Evolutionary conservation across 2,329 filamentous ascomycete genomes (phyloP).

Genomic region (Aureobasidium musti): DNA sequence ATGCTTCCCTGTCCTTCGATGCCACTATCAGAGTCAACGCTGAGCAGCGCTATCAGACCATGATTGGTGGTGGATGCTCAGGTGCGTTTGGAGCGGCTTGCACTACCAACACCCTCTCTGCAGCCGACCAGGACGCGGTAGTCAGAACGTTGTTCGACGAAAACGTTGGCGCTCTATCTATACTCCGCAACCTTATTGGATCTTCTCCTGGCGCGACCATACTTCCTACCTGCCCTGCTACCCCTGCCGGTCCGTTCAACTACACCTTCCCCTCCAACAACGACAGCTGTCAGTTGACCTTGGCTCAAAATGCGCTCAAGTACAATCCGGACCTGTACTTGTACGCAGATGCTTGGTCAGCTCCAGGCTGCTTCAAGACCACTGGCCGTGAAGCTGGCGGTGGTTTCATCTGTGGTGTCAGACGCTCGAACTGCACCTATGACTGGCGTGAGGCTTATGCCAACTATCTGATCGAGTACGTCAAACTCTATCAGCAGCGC

Average conservation of each 20-base stretch:
- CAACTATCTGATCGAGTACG: slow-evolving; percentile 53
- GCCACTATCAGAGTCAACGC: slow-evolving; percentile 33
- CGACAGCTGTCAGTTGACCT: slow-evolving; percentile 33
- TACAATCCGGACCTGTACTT: slow-evolving; percentile 35
- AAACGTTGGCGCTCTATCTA: slow-evolving; percentile 34
- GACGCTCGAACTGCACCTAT: slow-evolving; percentile 33
- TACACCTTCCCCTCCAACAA: slow-evolving; percentile 31
- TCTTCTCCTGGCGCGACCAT: slow-evolving; percentile 32
- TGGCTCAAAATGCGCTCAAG: slow-evolving; percentile 32
- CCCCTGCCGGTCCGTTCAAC: slow-evolving; percentile 32
- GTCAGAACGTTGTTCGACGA: slow-evolving; percentile 33
- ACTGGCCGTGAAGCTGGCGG: slow-evolving; percentile 32
- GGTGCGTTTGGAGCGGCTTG: slow-evolving; percentile 36
- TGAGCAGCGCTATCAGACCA: slow-evolving; percentile 32
- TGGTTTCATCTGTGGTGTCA: slow-evolving; percentile 34
- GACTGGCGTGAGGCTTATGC: slow-evolving; percentile 54
- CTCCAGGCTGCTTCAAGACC: slow-evolving; percentile 35
- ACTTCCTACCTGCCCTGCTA: slow-evolving; percentile 32
- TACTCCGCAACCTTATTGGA: slow-evolving; percentile 35
- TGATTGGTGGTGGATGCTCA: slow-evolving; percentile 36
- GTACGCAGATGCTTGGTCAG: slow-evolving; percentile 36
- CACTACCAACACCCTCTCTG: slow-evolving; percentile 28
- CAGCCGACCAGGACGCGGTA: slow-evolving; percentile 32
- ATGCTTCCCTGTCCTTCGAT: slow-evolving; percentile 26
- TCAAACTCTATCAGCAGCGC: slow-evolving; percentile 50